A percentile compares a stretch with the other conserved stretches of the same genome.
Conservation (phyloP, 495 filamentous ascomycete genomes). For the Tuber aestivum region DNA sequence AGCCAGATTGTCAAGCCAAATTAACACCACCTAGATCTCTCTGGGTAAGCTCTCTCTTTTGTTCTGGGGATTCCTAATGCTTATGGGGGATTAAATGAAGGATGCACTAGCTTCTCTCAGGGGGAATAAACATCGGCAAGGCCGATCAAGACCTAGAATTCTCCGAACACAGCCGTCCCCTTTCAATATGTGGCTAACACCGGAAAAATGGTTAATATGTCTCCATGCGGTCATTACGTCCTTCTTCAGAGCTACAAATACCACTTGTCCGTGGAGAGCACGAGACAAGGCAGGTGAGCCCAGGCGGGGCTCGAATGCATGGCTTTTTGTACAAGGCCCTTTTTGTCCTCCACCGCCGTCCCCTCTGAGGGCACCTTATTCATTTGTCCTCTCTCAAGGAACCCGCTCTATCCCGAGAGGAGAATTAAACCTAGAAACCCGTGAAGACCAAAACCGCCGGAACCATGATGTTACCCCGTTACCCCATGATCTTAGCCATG, state of each 20-base stretch:
- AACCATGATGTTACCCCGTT: not conserved
- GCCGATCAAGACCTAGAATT: not conserved
- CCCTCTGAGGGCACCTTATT: too few species aligned
- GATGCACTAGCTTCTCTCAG: not conserved
- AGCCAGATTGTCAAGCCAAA: not conserved
- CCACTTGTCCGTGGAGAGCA: not conserved
- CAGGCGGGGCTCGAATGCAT: not conserved
- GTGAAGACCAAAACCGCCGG: not conserved
- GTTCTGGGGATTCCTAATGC: not conserved
- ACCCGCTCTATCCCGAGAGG: not conserved
- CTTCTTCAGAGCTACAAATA: not conserved
- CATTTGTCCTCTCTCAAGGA: not conserved
- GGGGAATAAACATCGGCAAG: not conserved
- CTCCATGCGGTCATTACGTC: not conserved
- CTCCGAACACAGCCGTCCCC: not conserved
- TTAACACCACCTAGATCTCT: not conserved
- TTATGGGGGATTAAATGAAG: not conserved
- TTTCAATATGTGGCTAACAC: not conserved
- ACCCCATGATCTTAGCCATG: not conserved
- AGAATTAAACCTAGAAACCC: not conserved
- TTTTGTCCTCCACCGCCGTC: not conserved
- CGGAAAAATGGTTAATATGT: not conserved
- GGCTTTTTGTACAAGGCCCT: not conserved
- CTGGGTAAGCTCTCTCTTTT: not conserved
- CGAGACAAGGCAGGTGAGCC: not conserved